Base-by-base conservation (phyloP, 495 filamentous ascomycete species). In the Podospora bellae-mahoneyi region DNA sequence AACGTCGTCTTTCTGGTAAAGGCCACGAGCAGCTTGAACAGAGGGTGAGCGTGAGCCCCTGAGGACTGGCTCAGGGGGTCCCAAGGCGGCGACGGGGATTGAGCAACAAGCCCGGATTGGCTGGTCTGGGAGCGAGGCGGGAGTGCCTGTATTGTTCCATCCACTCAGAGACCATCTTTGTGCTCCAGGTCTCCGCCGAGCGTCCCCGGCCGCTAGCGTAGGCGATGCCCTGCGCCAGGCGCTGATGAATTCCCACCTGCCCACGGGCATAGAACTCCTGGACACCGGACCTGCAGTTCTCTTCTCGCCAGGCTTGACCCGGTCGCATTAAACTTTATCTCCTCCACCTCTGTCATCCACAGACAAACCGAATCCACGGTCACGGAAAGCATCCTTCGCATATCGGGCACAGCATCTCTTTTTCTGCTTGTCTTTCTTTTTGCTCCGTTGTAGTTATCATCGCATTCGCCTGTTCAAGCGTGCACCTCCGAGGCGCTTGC, bases 381-480 rank as follows among this genome's bases (percentile, higher is more conserved):
- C 32, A 63, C 61, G 61, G 61, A 32, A 32, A 44, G 28, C 32
- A 15, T 63, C 28, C 16, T 44, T 48, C 48, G 27, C 30, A 32
- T 20, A 28, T 48, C 10, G 18, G 32, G 27, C 27, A 63, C 61
- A 28, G 30, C 61, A 63, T 32, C 26, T 61, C 23, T 27, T 61
- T 61, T 32, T 28, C 61, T 63, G 5, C 27, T 61, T 30, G 59
- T 30, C 7, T 63, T 63, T 30, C 7, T 63, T 63, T 13, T 62
- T 62, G 60, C 27, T 34, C 26, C 27, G 23, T 44, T 63, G 28
- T 63, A 48, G 48, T 63, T 63, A 63, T 6, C 61, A 63, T 48
- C 26, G 20, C 34, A 48, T 62, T 34, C 48, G 56, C 39, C 6
- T 67, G 64, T 67, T 54, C 53, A 62, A 57, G 62, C 56, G 64